Conservation (phyloP, 2,329 filamentous ascomycete genomes). For the Diplocarpon mali region DNA sequence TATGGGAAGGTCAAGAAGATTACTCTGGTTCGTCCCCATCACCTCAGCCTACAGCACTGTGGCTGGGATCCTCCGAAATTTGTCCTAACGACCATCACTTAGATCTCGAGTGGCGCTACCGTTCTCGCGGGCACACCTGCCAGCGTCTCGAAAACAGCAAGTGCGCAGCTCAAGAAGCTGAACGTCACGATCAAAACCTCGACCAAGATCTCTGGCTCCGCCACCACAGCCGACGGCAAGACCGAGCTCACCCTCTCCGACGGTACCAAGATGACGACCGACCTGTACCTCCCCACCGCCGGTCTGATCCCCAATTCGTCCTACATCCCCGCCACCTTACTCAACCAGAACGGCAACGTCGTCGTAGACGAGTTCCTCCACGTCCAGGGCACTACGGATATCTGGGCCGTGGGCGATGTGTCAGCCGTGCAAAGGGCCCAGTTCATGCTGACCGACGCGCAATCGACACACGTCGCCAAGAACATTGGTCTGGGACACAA, state of each 20-base stretch:
- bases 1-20: conserved; percentile 22
- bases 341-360: conserved; percentile 36
- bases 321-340: conserved; percentile 36
- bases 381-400: conserved; percentile 31
- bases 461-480: conserved; percentile 20
- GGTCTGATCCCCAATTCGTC: conserved; percentile 45
- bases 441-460: conserved; percentile 14
- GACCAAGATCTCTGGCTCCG: conserved; percentile 32
- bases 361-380: conserved; percentile 40
- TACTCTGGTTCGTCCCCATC: conserved; percentile 2
- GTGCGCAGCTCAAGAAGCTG: conserved; percentile 37
- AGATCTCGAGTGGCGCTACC: conserved; percentile 26
- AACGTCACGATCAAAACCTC: conserved; percentile 38
- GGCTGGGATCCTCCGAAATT: neutral
- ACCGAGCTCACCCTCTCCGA: conserved; percentile 38
- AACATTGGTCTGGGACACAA: conserved; percentile 16
- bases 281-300: conserved; percentile 45
- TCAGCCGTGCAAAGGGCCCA: conserved; percentile 19
- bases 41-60: neutral
- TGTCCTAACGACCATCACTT: neutral
- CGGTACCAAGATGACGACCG: conserved; percentile 38
- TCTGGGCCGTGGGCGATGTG: conserved; percentile 24
- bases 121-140: conserved; percentile 18
- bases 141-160: conserved; percentile 22
- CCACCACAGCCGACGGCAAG: conserved; percentile 32